phyloP scores from a whole-genome alignment of 2,329 filamentous ascomycete genomes.

The Aspergillus eucalypticola region DNA sequence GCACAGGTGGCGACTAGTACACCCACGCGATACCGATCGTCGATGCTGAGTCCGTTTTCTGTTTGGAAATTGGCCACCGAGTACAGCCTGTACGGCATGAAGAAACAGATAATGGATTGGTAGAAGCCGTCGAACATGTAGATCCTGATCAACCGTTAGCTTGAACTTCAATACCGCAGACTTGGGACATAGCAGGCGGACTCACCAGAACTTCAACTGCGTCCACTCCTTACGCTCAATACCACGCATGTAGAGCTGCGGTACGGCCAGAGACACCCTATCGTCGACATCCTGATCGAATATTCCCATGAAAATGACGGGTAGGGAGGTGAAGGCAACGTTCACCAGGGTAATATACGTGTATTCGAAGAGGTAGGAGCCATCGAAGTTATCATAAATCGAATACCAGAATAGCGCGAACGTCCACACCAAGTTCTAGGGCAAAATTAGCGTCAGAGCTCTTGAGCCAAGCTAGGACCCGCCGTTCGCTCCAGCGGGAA shows the following conservation, averaged over 20 bases:
- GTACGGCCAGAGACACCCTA: constrained; percentile 7
- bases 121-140: constrained; percentile 8
- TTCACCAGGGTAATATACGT: constrained; percentile 8
- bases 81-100: constrained; percentile 7
- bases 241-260: constrained; percentile 8
- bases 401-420: constrained; percentile 8
- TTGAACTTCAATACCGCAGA: not conserved
- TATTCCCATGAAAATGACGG: constrained; percentile 7
- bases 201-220: constrained; percentile 9
- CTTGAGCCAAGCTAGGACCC: not conserved
- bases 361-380: constrained; percentile 7
- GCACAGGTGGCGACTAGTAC: constrained; percentile 7
- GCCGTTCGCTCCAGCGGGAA: not conserved
- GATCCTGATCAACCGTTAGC: constrained; percentile 1
- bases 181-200: not conserved
- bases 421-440: constrained; percentile 8
- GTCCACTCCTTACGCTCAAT: constrained; percentile 10
- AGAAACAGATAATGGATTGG: constrained; percentile 7
- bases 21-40: constrained; percentile 3
- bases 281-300: constrained; percentile 8
- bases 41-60: constrained; percentile 3
- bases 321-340: constrained; percentile 5
- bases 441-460: not conserved
- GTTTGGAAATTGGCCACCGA: constrained; percentile 5
- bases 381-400: constrained; percentile 8